Conservation (phyloP, 225 moss, liverwort and hornwort species). For the Pseudoscleropodium purum region DNA sequence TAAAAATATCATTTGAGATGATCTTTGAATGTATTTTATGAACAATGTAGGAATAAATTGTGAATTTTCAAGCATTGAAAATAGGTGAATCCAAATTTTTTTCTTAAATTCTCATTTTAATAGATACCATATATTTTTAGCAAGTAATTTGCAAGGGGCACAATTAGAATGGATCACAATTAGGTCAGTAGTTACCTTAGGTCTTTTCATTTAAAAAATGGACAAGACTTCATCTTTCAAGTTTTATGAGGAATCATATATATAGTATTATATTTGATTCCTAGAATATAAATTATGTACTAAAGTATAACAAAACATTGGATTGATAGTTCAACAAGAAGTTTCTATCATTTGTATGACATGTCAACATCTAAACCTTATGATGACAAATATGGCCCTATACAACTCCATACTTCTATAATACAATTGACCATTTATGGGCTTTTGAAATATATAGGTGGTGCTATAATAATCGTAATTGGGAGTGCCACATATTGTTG, state of each 20-base stretch:
- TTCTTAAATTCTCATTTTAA: not conserved
- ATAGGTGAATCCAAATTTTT: not conserved
- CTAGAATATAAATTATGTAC: rapidly evolving
- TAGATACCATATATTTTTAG: rapidly evolving
- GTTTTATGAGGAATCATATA: not conserved
- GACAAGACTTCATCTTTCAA: not conserved
- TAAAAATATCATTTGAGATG: too few relatives aligned
- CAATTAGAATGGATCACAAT: not conserved
- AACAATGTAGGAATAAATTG: not conserved
- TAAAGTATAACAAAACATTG: too few relatives aligned
- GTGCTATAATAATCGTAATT: not conserved
- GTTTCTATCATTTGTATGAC: not conserved
- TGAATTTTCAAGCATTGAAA: not conserved
- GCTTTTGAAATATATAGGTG: not conserved
- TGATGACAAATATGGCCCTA: not conserved
- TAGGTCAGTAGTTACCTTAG: rapidly evolving
- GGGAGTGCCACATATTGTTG: rapidly evolving
- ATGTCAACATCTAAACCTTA: not conserved
- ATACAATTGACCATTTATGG: not conserved
- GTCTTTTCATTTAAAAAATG: not conserved
- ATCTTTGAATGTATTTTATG: not conserved
- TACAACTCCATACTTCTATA: not conserved
- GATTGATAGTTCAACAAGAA: not conserved
- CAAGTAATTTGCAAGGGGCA: rapidly evolving
- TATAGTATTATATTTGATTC: not conserved